Base-by-base conservation (phyloP, 176 grass and related monocot genomes). In the Bonia amplexicaulis region DNA sequence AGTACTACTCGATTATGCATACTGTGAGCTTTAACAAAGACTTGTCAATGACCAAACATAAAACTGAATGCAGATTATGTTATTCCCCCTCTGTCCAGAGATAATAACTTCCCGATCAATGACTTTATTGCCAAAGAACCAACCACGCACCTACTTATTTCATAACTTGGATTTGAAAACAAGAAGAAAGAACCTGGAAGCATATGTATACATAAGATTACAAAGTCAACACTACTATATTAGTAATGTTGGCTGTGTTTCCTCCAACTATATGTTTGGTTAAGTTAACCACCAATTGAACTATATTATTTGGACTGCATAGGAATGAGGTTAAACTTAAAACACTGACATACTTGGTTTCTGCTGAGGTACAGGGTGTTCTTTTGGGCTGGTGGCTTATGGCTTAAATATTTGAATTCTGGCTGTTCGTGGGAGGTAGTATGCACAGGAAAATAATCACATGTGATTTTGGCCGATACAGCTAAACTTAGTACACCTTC, bases 221-320 rank as follows among this genome's bases (percentile, higher is more conserved):
- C 66, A 42, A 62, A 62, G 66, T 78, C 48, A 87, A 49, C 39
- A 70, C n/a, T 64, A 71, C 6, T 63, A 54, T 79, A 16, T 44
- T 40, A 73, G 46, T 42, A 54, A 6, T 39, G 16, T 40, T 49
- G 63, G 41, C 25, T 35, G 47, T 45, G 45, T 54, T 81, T 66
- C 74, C 35, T 55, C 33, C 57, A 63, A 70, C 35, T 55, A 13
- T 1, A 74, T 31, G 49, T 49, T 51, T 83, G 70, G 57, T 74
- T 54, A 35, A 78, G 37, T 5, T 78, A 64, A 80, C 53, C 53
- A 78, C 45, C n/a, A 73, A 25, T 16, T 57, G 27, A 53, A 4
- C 55, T 26, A 73, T 37, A 83, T 64, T 16, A 63, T 57, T 66
- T 73, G 57, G 42, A 85, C 41, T 59, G 69, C 42, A 78, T 26